Percentiles rank a stretch among this genome's conserved stretches.
These are phyloP conservation scores for Aspergillus sclerotialis DNA, from an alignment of 2,329 filamentous ascomycete genomes.

Conservation along the genomic window DNA sequence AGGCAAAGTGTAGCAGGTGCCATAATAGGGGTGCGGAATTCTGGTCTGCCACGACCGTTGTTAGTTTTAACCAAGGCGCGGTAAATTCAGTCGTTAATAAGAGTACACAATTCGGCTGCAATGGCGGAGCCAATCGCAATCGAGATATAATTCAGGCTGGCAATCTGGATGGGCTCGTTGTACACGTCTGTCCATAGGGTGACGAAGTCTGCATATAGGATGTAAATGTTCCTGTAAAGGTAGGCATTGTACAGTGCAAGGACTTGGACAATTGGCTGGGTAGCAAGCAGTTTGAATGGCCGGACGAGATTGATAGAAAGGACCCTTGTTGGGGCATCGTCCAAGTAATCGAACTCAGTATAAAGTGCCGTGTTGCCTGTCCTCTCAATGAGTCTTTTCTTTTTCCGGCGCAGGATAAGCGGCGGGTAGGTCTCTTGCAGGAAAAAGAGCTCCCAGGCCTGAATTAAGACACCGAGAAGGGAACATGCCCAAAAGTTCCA, in stretches of 20 bases:
- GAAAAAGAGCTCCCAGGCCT: constrained; percentile 51
- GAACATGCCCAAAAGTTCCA: constrained; percentile 63
- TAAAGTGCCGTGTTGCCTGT: constrained; percentile 19
- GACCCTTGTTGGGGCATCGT: no score
- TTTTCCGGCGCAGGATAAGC: constrained; percentile 51
- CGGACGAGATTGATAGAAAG: constrained; percentile 39
- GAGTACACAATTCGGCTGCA: constrained; percentile 40
- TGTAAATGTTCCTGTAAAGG: constrained; percentile 54
- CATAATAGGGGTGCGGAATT: constrained; percentile 54
- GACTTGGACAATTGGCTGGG: constrained; percentile 53
- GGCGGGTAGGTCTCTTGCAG: constrained; percentile 58
- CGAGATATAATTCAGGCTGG: constrained; percentile 54
- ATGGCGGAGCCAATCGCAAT: constrained; percentile 53
- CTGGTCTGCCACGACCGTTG: constrained; percentile 38
- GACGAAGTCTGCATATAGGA: constrained; percentile 54
- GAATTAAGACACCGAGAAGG: constrained; percentile 52
- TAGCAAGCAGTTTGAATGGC: constrained; percentile 46
- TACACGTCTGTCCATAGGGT: constrained; percentile 49
- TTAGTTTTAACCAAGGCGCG: constrained; percentile 35
- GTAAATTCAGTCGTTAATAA: constrained; percentile 42
- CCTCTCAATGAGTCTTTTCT: constrained; percentile 33
- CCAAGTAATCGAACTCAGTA: constrained; percentile 11
- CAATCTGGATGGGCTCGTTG: constrained; percentile 44
- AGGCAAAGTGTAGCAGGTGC: constrained; percentile 44
- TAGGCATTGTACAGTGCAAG: constrained; percentile 47